phyloP scores from a whole-genome alignment of 2,329 filamentous ascomycete species.

The Herpotrichia juniperi region DNA sequence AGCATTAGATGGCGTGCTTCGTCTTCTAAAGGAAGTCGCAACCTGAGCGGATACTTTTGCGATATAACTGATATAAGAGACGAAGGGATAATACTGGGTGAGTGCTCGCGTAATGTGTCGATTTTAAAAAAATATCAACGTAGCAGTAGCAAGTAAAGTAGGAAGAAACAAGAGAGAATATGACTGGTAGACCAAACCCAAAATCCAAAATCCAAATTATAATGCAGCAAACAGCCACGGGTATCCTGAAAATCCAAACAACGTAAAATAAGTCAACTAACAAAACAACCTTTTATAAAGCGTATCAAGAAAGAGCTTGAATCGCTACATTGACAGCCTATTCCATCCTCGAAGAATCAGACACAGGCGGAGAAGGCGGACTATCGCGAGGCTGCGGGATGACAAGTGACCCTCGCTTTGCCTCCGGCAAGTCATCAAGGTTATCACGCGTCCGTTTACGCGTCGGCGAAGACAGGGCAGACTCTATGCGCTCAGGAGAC shows the following conservation, averaged over 20 bases:
- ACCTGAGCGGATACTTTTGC: not conserved
- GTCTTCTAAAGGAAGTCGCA: not conserved
- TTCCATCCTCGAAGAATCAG: constrained; percentile 19
- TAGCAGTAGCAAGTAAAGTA: too few species aligned
- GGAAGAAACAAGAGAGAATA: not conserved
- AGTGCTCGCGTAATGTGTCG: too few species aligned
- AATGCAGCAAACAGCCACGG: constrained; percentile 2
- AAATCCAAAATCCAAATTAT: not conserved
- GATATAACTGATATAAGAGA: too few species aligned
- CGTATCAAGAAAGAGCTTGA: not conserved
- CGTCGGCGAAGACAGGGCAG: constrained; percentile 8
- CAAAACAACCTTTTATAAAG: not conserved
- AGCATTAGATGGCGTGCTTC: constrained; percentile 18
- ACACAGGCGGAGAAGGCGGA: constrained; percentile 33
- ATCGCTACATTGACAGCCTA: not conserved
- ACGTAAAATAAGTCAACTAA: not conserved
- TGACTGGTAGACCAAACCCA: not conserved
- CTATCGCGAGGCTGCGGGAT: constrained; percentile 13
- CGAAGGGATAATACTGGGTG: too few species aligned
- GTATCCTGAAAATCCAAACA: constrained; percentile 9
- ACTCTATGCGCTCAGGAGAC: constrained; percentile 1
- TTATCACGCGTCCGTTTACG: constrained; percentile 26
- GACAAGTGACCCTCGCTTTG: constrained; percentile 27
- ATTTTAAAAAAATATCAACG: too few species aligned
- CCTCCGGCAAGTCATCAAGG: constrained; percentile 16